Base-by-base conservation (phyloP, 371 early-diverging fungal genomes). In the Globomyces sp. region DNA sequence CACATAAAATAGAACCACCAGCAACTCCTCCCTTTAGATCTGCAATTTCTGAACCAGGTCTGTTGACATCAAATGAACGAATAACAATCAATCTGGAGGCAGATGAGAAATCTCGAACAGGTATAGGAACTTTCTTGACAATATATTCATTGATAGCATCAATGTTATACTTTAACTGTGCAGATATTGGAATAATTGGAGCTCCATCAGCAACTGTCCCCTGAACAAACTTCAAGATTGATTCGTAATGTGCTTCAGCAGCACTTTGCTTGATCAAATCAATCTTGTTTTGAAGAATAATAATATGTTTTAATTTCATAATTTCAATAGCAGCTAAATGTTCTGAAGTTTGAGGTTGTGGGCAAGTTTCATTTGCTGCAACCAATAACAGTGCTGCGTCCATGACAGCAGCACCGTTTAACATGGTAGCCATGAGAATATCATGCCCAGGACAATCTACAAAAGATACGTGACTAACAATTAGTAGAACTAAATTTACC, bases 401-500 rank as follows among this genome's bases (percentile, higher is more conserved):
- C 99, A 99, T 99, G 73, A 99, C 98, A 52, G 99, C 99, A 63
- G 99, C 99, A 73, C 99, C 99, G 86, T 96, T 99, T 74, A 99
- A 86, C 99, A 99, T 99, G 64, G 99, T 99, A 42, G 99, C 96
- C 99, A 99, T 99, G 71, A 99, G 91, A 89, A 99, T 94, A 85
- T 99, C 99, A 97, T 99, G 99, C 66, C 99, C 99, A 51, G 99
- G 99, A 79, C 99, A 99, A 84, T 99, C 99, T 62, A 99, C 99
- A 85, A 99, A 99, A 34, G 96, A 96, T 43, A 99, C 97, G 75
- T 99, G 99, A 75, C 98, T 92, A 67, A 68, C 64, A 57, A 76
- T 8, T 3, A 11, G 5, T 39, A 60, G 5, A 11, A 5, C 6
- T 58, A 42, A 36, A 24, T 64, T 37, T 76, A 86, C 87, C 87